Conservation (phyloP, 805 yeast species). For the Yamadazyma paraphyllophila region DNA sequence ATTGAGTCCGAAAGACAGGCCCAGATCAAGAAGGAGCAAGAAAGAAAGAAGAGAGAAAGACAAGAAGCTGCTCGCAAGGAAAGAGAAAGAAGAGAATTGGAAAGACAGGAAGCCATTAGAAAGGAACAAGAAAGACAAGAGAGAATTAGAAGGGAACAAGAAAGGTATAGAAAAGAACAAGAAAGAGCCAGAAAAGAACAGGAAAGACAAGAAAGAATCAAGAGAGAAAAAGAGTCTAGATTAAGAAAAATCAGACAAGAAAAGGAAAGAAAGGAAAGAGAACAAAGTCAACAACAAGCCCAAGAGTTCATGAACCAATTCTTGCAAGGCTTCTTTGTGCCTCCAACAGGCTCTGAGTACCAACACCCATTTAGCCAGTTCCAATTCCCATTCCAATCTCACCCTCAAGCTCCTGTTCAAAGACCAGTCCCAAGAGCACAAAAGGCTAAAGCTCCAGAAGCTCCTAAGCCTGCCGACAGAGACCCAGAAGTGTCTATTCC, state of each 20-base stretch:
- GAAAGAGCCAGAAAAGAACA: conserved; percentile 10
- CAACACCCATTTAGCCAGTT: not conserved
- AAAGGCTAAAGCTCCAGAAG: not conserved
- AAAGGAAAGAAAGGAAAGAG: conserved; percentile 15
- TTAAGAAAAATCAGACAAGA: conserved; percentile 14
- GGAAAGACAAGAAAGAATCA: conserved; percentile 10
- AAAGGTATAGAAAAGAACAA: conserved; percentile 3
- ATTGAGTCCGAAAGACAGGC: not conserved
- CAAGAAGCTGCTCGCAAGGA: conserved; percentile 2
- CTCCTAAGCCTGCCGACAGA: not conserved
- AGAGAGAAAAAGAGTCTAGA: conserved; percentile 14
- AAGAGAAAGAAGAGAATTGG: conserved; percentile 1
- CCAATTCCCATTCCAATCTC: conserved; percentile 3
- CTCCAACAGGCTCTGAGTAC: not conserved
- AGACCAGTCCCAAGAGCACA: conserved; percentile 7
- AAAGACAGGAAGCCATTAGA: conserved; percentile 5
- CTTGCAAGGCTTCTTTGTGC: conserved; percentile 17
- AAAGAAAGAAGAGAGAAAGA: conserved; percentile 1
- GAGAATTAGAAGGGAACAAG: conserved; percentile 7
- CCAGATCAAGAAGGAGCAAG: not conserved
- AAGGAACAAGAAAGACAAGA: conserved; percentile 6
- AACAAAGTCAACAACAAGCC: conserved; percentile 19
- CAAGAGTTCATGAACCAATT: conserved; percentile 24
- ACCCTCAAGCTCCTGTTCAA: conserved; percentile 6
- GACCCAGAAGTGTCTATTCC: conserved; percentile 11